Evolutionary conservation across 805 yeast genomes (phyloP).

Genomic region (Kregervanrija fluxuum): DNA sequence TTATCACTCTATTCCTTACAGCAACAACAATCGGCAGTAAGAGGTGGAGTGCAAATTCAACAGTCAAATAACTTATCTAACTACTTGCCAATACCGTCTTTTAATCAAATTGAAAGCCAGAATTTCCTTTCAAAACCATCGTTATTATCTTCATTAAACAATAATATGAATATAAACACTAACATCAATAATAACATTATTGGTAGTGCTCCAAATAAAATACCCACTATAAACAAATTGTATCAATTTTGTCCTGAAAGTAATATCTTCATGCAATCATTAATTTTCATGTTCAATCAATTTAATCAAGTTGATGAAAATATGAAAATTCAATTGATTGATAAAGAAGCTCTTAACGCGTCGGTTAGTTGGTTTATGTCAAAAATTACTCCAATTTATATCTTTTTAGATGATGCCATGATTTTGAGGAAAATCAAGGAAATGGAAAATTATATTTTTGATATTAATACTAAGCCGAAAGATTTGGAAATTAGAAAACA

Average conservation of each 20-base stretch:
- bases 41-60: too few relatives aligned
- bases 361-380: too few relatives aligned
- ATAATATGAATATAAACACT: neutral
- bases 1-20: neutral
- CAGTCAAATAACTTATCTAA: too few relatives aligned
- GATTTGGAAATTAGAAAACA: slow-evolving; percentile 10
- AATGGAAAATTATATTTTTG: slow-evolving; percentile 16
- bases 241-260: too few relatives aligned
- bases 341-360: too few relatives aligned
- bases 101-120: too few relatives aligned
- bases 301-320: slow-evolving; percentile 3
- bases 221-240: too few relatives aligned
- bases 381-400: neutral
- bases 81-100: too few relatives aligned
- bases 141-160: neutral
- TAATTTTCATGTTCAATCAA: slow-evolving; percentile 2
- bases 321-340: neutral
- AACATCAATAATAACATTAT: neutral
- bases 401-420: slow-evolving; percentile 4
- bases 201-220: neutral
- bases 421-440: slow-evolving; percentile 18
- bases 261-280: neutral
- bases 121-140: too few relatives aligned
- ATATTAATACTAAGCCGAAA: slow-evolving; percentile 9
- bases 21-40: neutral